Evolutionary conservation across 139 green algal species (phyloP).

Genomic region (Chlorella sp.): DNA sequence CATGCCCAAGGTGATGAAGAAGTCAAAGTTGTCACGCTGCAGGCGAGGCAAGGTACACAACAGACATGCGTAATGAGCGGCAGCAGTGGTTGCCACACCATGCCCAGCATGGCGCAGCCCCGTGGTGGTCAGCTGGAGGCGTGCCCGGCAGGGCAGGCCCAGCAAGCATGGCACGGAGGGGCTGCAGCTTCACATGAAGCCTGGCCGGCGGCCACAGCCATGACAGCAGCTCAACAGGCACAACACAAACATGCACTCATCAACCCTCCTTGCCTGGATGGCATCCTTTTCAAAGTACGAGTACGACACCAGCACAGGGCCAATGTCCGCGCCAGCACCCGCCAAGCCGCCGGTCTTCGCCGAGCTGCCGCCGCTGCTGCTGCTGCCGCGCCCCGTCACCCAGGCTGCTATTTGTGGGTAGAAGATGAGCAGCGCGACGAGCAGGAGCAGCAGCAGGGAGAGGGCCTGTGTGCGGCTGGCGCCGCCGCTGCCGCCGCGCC

Average conservation of each 20-base stretch:
- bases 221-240: too few relatives aligned
- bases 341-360: background rate
- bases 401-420: conserved; percentile 5
- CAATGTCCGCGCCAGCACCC: background rate
- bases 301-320: conserved; percentile 71
- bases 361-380: too few relatives aligned
- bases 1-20: conserved; percentile 73
- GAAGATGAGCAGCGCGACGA: conserved; percentile 5
- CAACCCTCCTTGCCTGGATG: conserved; percentile 58
- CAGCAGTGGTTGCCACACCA: background rate
- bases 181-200: too few relatives aligned
- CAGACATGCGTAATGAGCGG: too few relatives aligned
- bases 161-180: background rate
- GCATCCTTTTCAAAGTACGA: conserved; percentile 79
- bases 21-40: conserved; percentile 69
- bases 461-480: conserved; percentile 8
- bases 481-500: background rate
- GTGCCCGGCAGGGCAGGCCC: too few relatives aligned
- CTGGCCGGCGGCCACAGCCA: too few relatives aligned
- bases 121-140: too few relatives aligned
- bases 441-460: background rate
- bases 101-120: too few relatives aligned
- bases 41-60: background rate
- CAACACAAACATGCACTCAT: too few relatives aligned
- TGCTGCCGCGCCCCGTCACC: background rate